Conservation (phyloP, 306 rosid genomes). For the Dalbergia oliveri region DNA sequence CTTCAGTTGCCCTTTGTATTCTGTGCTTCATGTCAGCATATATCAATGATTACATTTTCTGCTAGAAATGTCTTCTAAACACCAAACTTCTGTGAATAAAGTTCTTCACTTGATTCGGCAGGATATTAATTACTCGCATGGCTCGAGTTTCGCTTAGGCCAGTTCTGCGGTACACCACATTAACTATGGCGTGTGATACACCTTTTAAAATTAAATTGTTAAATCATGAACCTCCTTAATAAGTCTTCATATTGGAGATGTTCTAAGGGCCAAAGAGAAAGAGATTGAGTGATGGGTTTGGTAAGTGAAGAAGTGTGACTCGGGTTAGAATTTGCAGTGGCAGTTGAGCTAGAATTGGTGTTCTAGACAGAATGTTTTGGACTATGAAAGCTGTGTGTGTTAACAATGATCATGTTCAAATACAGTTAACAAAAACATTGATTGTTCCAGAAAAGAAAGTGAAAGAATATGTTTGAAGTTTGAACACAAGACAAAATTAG, state of each 20-base stretch:
- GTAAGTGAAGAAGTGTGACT: neutral
- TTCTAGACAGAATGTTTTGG: neutral
- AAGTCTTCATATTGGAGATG: neutral
- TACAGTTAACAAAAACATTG: neutral
- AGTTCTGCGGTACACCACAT: no score
- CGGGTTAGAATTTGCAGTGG: neutral
- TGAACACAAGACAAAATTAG: neutral
- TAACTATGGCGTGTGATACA: no score
- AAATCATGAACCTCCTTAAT: neutral
- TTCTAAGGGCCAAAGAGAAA: neutral
- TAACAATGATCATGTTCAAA: neutral
- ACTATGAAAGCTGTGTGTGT: neutral
- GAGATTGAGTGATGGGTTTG: neutral
- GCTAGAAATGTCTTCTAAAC: constrained; percentile 32
- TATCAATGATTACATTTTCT: constrained; percentile 30
- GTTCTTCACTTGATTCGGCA: neutral
- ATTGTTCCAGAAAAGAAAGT: neutral
- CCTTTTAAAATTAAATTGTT: no score
- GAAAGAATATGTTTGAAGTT: neutral
- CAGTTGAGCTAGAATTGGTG: neutral
- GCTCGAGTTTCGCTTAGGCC: neutral
- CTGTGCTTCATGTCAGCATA: constrained; percentile 25
- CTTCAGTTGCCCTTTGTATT: constrained; percentile 34
- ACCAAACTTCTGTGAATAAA: constrained; percentile 18
- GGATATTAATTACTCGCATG: neutral